Evolutionary conservation across 176 grass and related monocot genomes (phyloP).

Genomic region (Oryza rufipogon): DNA sequence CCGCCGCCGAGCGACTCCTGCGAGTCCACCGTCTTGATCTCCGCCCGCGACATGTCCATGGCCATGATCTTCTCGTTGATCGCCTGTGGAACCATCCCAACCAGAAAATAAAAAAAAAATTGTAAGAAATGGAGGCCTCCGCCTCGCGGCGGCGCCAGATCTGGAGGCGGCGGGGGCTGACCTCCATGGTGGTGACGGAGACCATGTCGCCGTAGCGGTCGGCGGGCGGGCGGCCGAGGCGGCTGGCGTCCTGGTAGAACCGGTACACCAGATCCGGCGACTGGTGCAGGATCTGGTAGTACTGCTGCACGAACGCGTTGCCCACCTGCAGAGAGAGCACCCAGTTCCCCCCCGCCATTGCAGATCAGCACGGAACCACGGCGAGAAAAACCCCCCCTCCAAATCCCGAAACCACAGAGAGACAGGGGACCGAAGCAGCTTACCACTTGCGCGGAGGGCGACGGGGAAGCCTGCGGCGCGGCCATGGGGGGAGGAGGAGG

Average conservation of each 20-base stretch:
- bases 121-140: no score
- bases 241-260: slow-evolving; percentile 92
- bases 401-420: neutral
- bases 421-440: slow-evolving; percentile 10
- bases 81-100: slow-evolving; percentile 41
- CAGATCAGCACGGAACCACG: slow-evolving; percentile 28
- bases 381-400: neutral
- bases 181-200: slow-evolving; percentile 70
- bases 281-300: slow-evolving; percentile 86
- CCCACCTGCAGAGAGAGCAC: slow-evolving; percentile 54
- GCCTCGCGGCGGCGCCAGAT: slow-evolving; percentile 6
- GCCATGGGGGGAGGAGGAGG: slow-evolving; percentile 45
- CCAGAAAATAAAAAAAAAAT: neutral
- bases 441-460: slow-evolving; percentile 80
- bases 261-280: slow-evolving; percentile 78
- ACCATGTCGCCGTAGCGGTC: slow-evolving; percentile 50
- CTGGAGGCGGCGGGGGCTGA: slow-evolving; percentile 33
- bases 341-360: neutral
- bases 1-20: slow-evolving; percentile 73
- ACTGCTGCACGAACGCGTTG: slow-evolving; percentile 90
- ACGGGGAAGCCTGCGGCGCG: slow-evolving; percentile 45
- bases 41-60: slow-evolving; percentile 71
- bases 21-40: slow-evolving; percentile 77
- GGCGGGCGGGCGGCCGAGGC: slow-evolving; percentile 59
- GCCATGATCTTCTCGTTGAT: slow-evolving; percentile 84